Conservation (phyloP, 169 alveolate genomes). For the Plasmodium vinckei region DNA sequence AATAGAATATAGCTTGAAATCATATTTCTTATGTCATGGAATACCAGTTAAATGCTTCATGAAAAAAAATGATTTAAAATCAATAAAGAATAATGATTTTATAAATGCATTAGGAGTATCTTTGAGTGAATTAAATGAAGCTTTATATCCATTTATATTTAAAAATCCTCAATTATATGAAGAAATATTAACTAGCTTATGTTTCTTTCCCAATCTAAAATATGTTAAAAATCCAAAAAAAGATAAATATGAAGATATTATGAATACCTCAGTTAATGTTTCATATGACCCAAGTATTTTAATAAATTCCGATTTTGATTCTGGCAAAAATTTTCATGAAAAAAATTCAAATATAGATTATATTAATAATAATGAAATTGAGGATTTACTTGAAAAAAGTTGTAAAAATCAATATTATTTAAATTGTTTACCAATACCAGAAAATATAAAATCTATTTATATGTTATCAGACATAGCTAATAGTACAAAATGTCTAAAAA, state of each 20-base stretch:
- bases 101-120: slow-evolving; percentile 74
- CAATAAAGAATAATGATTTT: slow-evolving; percentile 24
- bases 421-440: slow-evolving; percentile 61
- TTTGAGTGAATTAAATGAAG: slow-evolving; percentile 56
- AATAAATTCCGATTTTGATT: neutral
- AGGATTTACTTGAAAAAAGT: neutral
- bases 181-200: slow-evolving; percentile 45
- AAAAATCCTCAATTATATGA: slow-evolving; percentile 76
- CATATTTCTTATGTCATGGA: slow-evolving; percentile 47
- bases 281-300: neutral
- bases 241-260: slow-evolving; percentile 8
- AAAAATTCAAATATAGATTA: neutral
- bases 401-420: slow-evolving; percentile 16
- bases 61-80: slow-evolving; percentile 61
- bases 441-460: slow-evolving; percentile 64
- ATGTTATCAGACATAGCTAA: slow-evolving; percentile 74
- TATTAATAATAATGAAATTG: neutral
- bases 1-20: slow-evolving; percentile 42
- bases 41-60: slow-evolving; percentile 59
- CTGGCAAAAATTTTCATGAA: neutral
- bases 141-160: slow-evolving; percentile 71
- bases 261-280: neutral
- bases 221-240: slow-evolving; percentile 30
- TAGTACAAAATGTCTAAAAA: slow-evolving; percentile 47
- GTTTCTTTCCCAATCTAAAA: slow-evolving; percentile 71